phyloP scores from a whole-genome alignment of 192 early-diverging fungal species.

The Rhizoclosmatium sp. region DNA sequence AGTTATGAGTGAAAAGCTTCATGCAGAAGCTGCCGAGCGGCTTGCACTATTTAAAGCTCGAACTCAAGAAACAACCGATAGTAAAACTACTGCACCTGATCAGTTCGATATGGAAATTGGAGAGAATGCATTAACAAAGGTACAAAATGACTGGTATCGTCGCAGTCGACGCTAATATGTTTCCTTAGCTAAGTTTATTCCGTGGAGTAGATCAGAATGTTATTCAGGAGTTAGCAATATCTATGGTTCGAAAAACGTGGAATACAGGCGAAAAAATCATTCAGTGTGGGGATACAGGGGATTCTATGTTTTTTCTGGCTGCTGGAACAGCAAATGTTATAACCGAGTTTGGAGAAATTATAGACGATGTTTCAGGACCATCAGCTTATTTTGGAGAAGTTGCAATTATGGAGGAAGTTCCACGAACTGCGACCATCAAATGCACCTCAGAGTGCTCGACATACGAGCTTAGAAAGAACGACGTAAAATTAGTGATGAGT shows the following conservation, averaged over 20 bases:
- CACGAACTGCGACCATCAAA: slow-evolving; percentile 55
- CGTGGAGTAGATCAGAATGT: slow-evolving; percentile 40
- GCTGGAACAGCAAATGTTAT: slow-evolving; percentile 57
- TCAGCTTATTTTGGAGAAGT: slow-evolving; percentile 65
- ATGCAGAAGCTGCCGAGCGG: slow-evolving; percentile 50
- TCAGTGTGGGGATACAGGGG: slow-evolving; percentile 42
- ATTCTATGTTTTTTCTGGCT: slow-evolving; percentile 66
- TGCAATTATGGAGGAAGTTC: slow-evolving; percentile 59
- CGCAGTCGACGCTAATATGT: background rate
- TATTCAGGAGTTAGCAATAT: slow-evolving; percentile 48
- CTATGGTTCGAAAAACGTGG: slow-evolving; percentile 49
- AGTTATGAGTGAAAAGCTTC: slow-evolving; percentile 48
- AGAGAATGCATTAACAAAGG: slow-evolving; percentile 51
- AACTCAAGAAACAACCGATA: background rate
- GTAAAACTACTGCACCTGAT: background rate
- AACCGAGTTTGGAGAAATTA: slow-evolving; percentile 55
- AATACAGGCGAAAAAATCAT: slow-evolving; percentile 49
- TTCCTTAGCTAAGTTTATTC: slow-evolving; percentile 47
- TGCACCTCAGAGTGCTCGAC: slow-evolving; percentile 48
- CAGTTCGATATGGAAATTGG: slow-evolving; percentile 55
- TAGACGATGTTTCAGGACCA: slow-evolving; percentile 49
- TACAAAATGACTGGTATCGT: slow-evolving; percentile 4
- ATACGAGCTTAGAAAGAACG: slow-evolving; percentile 44
- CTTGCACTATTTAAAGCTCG: background rate
- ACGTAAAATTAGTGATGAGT: slow-evolving; percentile 43